These are phyloP conservation scores for Aspergillus egyptiacus DNA, from an alignment of 495 filamentous ascomycete species.

Conservation along the genomic window DNA sequence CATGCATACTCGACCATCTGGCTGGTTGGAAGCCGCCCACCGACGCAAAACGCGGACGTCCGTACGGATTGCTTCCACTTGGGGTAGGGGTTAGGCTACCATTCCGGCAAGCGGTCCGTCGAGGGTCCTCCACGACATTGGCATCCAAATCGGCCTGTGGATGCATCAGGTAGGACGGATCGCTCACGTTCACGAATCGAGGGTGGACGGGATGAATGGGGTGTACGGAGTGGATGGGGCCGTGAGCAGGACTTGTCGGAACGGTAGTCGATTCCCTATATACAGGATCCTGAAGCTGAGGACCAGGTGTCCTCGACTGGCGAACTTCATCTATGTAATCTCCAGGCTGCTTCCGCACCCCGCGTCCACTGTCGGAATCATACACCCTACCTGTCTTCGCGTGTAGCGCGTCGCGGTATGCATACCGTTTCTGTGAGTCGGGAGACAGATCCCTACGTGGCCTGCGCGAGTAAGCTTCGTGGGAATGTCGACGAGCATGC, in stretches of 20 bases:
- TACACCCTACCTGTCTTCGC: constrained; percentile 17
- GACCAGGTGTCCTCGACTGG: constrained; percentile 21
- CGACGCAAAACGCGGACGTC: constrained; percentile 5
- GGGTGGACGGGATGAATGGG: constrained; percentile 6
- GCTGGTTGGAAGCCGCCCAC: constrained; percentile 4
- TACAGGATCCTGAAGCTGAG: constrained; percentile 29
- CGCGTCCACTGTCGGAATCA: constrained; percentile 19
- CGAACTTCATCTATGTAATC: constrained; percentile 23
- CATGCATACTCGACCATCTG: constrained; percentile 3
- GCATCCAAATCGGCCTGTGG: constrained; percentile 11
- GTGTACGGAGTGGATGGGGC: constrained; percentile 10
- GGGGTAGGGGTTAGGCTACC: constrained; percentile 2
- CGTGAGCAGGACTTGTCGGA: constrained; percentile 21
- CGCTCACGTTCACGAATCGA: constrained; percentile 17
- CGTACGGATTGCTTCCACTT: background rate
- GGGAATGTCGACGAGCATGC: constrained; percentile 37
- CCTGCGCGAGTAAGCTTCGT: constrained; percentile 37
- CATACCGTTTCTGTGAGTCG: constrained; percentile 16
- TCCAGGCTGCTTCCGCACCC: constrained; percentile 12
- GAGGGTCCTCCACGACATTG: constrained; percentile 9
- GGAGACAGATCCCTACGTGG: constrained; percentile 32
- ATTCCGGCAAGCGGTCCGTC: constrained; percentile 6
- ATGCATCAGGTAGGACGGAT: constrained; percentile 11
- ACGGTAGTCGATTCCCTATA: constrained; percentile 26
- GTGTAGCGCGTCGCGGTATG: constrained; percentile 13